Conservation (phyloP, 2,329 filamentous ascomycete genomes). For the Emmonsiellopsis sp. region DNA sequence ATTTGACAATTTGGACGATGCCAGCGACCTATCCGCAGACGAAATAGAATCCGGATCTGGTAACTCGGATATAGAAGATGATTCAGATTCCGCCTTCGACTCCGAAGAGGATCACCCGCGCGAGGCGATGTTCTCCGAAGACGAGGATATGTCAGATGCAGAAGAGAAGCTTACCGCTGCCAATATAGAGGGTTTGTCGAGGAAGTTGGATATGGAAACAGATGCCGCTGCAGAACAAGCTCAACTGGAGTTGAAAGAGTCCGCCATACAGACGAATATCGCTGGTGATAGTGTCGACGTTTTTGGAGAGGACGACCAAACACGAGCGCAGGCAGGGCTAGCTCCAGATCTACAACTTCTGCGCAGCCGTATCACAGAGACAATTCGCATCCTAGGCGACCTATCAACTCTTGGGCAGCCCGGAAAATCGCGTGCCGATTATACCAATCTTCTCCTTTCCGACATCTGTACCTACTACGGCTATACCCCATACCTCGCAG, state of each 20-base stretch:
- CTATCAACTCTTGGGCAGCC: slow-evolving; percentile 74
- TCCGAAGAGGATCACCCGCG: slow-evolving; percentile 57
- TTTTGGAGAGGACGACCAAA: slow-evolving; percentile 47
- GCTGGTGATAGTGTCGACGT: slow-evolving; percentile 63
- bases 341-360: slow-evolving; percentile 86
- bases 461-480: slow-evolving; percentile 96
- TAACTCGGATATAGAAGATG: slow-evolving; percentile 35
- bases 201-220: slow-evolving; percentile 69
- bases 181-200: slow-evolving; percentile 87
- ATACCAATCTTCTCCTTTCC: slow-evolving; percentile 74
- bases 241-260: slow-evolving; percentile 75
- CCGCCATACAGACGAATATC: slow-evolving; percentile 88
- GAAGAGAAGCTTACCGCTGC: slow-evolving; percentile 89
- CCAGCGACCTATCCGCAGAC: slow-evolving; percentile 34
- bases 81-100: slow-evolving; percentile 54
- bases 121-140: slow-evolving; percentile 84
- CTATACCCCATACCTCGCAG: slow-evolving; percentile 87
- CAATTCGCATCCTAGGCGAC: slow-evolving; percentile 81
- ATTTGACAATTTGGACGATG: slow-evolving; percentile 36
- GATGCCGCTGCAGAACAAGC: slow-evolving; percentile 74
- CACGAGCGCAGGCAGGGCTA: slow-evolving; percentile 53
- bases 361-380: slow-evolving; percentile 82
- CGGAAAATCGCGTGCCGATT: slow-evolving; percentile 75
- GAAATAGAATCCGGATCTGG: slow-evolving; percentile 48
- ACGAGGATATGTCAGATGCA: slow-evolving; percentile 78